phyloP scores from a whole-genome alignment of 805 yeast species.

The Candida ovalis region DNA sequence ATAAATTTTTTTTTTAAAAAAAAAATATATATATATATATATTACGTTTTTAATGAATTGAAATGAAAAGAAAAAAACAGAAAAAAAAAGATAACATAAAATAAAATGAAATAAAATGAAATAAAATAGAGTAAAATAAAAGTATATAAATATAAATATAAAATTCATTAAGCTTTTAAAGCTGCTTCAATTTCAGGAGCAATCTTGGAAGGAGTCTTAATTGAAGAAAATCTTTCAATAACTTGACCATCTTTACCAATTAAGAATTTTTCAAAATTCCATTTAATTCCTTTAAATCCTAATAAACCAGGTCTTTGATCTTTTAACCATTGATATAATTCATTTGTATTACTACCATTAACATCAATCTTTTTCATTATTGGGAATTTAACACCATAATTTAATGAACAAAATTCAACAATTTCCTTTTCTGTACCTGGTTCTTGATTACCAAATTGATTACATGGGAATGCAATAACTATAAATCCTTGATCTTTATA shows the following conservation, averaged over 20 bases:
- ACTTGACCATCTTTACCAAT: constrained; percentile 54
- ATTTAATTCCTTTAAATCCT: constrained; percentile 64
- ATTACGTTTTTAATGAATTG: background rate
- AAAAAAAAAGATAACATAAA: too few species aligned
- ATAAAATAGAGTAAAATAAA: background rate
- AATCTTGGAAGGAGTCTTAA: constrained; percentile 62
- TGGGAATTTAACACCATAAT: constrained; percentile 92
- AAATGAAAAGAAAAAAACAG: too few species aligned
- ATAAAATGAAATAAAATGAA: too few species aligned
- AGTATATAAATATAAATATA: background rate
- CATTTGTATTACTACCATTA: constrained; percentile 78
- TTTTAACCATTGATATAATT: constrained; percentile 78
- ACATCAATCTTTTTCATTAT: constrained; percentile 83
- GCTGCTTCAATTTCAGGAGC: constrained; percentile 56
- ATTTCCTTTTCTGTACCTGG: constrained; percentile 69
- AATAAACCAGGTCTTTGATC: constrained; percentile 50
- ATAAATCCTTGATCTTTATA: constrained; percentile 61
- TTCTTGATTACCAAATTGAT: constrained; percentile 83
- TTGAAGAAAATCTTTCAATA: constrained; percentile 50
- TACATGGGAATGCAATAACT: constrained; percentile 85
- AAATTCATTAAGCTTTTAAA: constrained; percentile 30
- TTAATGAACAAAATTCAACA: constrained; percentile 65
- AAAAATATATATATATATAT: background rate
- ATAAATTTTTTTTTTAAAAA: background rate
- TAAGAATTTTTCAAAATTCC: constrained; percentile 62